Evolutionary conservation across 2,329 filamentous ascomycete genomes (phyloP).

Genomic region (Calonectria leucothoes): DNA sequence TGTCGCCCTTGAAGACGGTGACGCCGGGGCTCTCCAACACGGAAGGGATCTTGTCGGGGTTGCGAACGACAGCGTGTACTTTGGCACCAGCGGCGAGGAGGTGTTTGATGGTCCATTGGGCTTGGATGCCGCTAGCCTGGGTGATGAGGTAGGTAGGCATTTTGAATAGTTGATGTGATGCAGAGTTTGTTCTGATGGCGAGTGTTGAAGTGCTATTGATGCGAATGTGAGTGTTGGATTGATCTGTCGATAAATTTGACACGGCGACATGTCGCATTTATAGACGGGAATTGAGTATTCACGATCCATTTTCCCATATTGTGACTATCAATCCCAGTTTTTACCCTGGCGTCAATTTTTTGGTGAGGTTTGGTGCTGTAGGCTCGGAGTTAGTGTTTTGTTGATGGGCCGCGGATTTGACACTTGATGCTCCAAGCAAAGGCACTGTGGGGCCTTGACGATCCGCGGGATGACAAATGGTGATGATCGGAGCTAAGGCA

Average conservation of each 20-base stretch:
- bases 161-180: neutral
- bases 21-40: constrained; percentile 40
- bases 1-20: constrained; percentile 51
- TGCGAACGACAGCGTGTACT: constrained; percentile 50
- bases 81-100: constrained; percentile 49
- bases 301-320: too few relatives aligned
- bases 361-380: neutral
- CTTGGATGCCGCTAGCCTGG: constrained; percentile 49
- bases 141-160: constrained; percentile 51
- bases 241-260: neutral
- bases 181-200: neutral
- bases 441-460: neutral
- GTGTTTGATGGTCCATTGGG: constrained; percentile 43
- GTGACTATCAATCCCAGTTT: neutral
- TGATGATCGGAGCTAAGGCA: neutral
- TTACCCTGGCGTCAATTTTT: too few relatives aligned
- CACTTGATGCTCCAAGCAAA: neutral
- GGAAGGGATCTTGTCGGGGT: constrained; percentile 44
- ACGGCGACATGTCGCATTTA: neutral
- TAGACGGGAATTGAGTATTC: neutral
- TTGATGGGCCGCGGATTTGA: neutral
- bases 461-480: neutral
- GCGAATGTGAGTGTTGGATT: neutral
- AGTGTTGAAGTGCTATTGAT: neutral
- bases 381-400: neutral